A percentile compares a stretch with the other conserved stretches of the same genome.
Conservation (phyloP, 306 rosid species). For the Pyrus bretschneideri region DNA sequence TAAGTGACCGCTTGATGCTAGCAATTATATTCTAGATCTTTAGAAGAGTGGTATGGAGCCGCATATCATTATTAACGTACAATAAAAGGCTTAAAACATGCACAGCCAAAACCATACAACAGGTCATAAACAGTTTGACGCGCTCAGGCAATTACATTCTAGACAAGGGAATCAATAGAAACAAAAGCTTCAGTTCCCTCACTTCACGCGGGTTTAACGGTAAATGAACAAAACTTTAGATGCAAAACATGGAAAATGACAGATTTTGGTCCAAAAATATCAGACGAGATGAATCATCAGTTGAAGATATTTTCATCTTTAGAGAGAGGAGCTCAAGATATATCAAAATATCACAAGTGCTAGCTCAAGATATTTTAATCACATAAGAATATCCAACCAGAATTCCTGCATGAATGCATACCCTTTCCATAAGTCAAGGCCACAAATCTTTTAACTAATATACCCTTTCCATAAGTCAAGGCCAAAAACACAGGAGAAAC, state of each 20-base stretch:
- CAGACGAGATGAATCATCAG: neutral
- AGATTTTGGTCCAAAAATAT: slow-evolving; percentile 6
- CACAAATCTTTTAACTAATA: neutral
- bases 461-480: neutral
- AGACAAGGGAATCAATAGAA: neutral
- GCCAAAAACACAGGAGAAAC: neutral
- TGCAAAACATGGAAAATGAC: slow-evolving; percentile 3
- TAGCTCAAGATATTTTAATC: neutral
- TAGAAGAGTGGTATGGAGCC: neutral
- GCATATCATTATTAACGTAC: too few species aligned
- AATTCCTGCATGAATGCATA: neutral
- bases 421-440: too few species aligned
- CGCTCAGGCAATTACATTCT: too few species aligned
- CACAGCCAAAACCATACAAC: too few species aligned
- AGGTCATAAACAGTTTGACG: too few species aligned
- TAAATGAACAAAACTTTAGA: neutral
- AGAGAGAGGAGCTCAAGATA: neutral
- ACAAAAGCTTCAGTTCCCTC: too few species aligned
- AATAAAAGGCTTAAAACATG: too few species aligned
- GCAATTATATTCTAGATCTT: neutral
- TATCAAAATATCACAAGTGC: neutral
- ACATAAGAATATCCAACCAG: neutral
- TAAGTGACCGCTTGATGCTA: neutral
- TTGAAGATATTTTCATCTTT: slow-evolving; percentile 4
- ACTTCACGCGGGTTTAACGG: neutral